Percentiles rank a stretch among this genome's conserved stretches.
Evolutionary conservation across 1,284 basidiomycete genomes (phyloP).

Genomic region (Cryptococcus maquisensis): DNA sequence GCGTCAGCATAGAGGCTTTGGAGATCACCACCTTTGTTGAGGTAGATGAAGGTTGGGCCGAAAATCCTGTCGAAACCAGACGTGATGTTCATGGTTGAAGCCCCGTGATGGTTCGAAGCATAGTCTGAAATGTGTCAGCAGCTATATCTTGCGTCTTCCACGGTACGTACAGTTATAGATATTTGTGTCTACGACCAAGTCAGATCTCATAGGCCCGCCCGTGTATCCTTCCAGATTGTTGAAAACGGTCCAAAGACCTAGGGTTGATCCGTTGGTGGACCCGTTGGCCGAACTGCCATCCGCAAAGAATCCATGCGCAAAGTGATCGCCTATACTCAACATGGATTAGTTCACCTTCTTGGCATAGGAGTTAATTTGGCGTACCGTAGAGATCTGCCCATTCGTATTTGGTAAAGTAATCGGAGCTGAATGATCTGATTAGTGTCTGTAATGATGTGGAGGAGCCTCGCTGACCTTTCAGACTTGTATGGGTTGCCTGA

Average conservation of each 20-base stretch:
- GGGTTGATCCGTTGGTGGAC: slow-evolving; percentile 17
- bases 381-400: slow-evolving; percentile 22
- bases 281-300: slow-evolving; percentile 30
- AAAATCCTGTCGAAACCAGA: slow-evolving; percentile 36
- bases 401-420: slow-evolving; percentile 40
- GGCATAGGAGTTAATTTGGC: background rate
- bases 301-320: slow-evolving; percentile 34
- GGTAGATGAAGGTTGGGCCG: slow-evolving; percentile 28
- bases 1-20: slow-evolving; percentile 8
- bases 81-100: slow-evolving; percentile 29
- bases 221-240: slow-evolving; percentile 36
- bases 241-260: slow-evolving; percentile 37
- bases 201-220: slow-evolving; percentile 30
- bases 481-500: slow-evolving; percentile 9
- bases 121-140: background rate
- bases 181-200: slow-evolving; percentile 33
- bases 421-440: slow-evolving; percentile 9
- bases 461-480: slow-evolving; percentile 1
- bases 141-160: too few species aligned
- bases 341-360: background rate
- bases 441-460: background rate
- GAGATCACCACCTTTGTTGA: slow-evolving; percentile 7
- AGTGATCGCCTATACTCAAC: slow-evolving; percentile 17
- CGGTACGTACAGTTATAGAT: slow-evolving; percentile 30
- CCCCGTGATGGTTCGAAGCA: slow-evolving; percentile 35